A percentile compares a stretch with the other conserved stretches of the same genome.
phyloP scores from a whole-genome alignment of 805 yeast genomes.

The Pichia thaimueangensis region DNA sequence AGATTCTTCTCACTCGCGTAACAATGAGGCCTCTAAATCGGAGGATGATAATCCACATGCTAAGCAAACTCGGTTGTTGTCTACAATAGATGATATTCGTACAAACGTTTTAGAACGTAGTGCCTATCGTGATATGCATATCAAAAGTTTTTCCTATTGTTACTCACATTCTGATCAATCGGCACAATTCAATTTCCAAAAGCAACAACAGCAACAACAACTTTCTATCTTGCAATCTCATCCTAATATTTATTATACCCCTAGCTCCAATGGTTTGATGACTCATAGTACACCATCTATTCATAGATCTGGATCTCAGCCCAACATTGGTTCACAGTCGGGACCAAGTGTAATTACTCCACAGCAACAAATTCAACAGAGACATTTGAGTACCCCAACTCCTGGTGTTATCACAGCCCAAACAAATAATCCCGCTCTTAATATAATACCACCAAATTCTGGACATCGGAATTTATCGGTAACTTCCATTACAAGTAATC shows the following conservation, averaged over 20 bases:
- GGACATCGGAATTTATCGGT: conserved; percentile 17
- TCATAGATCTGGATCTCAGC: conserved; percentile 1
- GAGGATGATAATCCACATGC: too few species aligned
- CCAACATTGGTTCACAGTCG: background rate
- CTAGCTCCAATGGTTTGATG: background rate
- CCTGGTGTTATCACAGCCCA: background rate
- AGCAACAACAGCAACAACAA: background rate
- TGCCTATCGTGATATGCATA: conserved; percentile 28
- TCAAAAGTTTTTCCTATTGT: conserved; percentile 18
- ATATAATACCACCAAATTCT: conserved; percentile 11
- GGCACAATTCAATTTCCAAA: background rate
- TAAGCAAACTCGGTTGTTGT: conserved; percentile 3
- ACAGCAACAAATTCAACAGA: conserved; percentile 4
- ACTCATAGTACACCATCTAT: background rate
- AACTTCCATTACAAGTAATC: conserved; percentile 16
- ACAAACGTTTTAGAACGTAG: conserved; percentile 27
- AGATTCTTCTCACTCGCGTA: too few species aligned
- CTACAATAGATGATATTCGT: conserved; percentile 24
- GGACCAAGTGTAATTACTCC: background rate
- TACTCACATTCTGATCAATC: conserved; percentile 4
- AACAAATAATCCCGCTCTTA: conserved; percentile 5
- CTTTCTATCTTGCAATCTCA: background rate
- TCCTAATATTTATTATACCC: background rate
- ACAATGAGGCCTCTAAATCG: too few species aligned
- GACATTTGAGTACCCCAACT: conserved; percentile 1